Base-by-base conservation (phyloP, 129 eudicot species). In the Ambrosia trifida region DNA sequence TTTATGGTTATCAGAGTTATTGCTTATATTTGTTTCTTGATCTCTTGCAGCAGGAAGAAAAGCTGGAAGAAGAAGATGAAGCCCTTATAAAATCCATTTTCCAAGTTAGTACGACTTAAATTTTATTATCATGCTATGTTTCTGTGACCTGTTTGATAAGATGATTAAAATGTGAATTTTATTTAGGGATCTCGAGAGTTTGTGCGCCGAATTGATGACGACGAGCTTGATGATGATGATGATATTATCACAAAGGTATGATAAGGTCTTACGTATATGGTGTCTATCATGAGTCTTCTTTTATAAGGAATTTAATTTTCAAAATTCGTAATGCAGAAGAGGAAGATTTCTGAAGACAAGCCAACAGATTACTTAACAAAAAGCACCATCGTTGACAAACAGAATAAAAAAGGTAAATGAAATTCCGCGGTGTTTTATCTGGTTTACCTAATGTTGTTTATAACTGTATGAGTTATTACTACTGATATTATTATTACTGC, bases 51-150 rank as follows among this genome's bases (percentile, higher is more conserved):
- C 52, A 88, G 85, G 90, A 85, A 53, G 81, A 77, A 47, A 76
- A 70, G 50, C 65, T 85, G 75, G 81, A 78, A 73, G 91, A 85
- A 66, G 89, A 83, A 70, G 96, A 88, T 72, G 96, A 88, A 75
- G 85, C 88, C 13, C 85, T 79, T 4, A 85, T 85, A 70, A 85
- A 75, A 72, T 83, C 91, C 45, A 60, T 85, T 12, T 85, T 85
- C 49, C 77, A 79, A 44, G 96, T 83, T 40, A 64, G 80, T 73
- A 44, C 0, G 3, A 24, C 0, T 19, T 49, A 33, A 58, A 18
- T 28, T n/a, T 20, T 33, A 7, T 52, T 12, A 5, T 60, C 11
- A 47, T 41, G 45, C 19, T 69, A 38, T n/a, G 11, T 8, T 18
- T 53, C 24, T 32, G 9, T 19, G 28, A 60, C 31, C 31, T 69